Evolutionary conservation across 331 rosid species (phyloP).

Genomic region (Telfairia occidentalis): DNA sequence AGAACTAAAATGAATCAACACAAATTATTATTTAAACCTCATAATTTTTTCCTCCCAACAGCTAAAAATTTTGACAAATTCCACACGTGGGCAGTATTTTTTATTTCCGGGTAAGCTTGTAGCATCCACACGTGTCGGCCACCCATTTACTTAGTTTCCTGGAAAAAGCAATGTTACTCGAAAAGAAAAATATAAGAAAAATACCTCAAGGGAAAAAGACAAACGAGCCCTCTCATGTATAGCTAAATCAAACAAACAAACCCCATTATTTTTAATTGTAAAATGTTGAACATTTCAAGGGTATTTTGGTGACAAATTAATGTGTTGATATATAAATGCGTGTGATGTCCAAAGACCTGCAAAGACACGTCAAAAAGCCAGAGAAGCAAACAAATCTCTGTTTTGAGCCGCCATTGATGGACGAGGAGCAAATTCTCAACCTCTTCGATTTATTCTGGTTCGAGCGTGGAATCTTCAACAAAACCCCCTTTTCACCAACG

Average conservation of each 20-base stretch:
- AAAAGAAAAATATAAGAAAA: not conserved
- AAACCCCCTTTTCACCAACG: constrained; percentile 4
- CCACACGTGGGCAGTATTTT: not conserved
- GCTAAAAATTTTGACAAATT: not conserved
- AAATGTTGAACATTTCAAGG: not conserved
- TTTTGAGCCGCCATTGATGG: constrained; percentile 51
- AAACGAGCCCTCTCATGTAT: not conserved
- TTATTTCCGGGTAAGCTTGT: too few species aligned
- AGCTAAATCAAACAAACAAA: too few species aligned
- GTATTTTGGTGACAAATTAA: not conserved
- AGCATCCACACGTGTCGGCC: not conserved
- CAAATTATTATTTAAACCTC: not conserved
- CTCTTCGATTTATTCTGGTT: constrained; percentile 66
- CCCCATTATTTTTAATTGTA: not conserved
- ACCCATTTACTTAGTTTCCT: not conserved
- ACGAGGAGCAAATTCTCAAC: constrained; percentile 38
- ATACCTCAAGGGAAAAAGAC: not conserved
- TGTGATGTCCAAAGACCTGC: too few species aligned
- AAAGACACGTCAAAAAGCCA: too few species aligned
- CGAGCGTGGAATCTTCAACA: constrained; percentile 27
- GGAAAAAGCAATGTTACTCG: not conserved
- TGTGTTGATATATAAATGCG: not conserved
- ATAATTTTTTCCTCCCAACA: not conserved
- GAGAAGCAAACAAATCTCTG: not conserved
- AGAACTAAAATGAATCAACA: too few species aligned